Evolutionary conservation across 805 yeast species (phyloP).

Genomic region (Kodamaea hsintzibuensis): DNA sequence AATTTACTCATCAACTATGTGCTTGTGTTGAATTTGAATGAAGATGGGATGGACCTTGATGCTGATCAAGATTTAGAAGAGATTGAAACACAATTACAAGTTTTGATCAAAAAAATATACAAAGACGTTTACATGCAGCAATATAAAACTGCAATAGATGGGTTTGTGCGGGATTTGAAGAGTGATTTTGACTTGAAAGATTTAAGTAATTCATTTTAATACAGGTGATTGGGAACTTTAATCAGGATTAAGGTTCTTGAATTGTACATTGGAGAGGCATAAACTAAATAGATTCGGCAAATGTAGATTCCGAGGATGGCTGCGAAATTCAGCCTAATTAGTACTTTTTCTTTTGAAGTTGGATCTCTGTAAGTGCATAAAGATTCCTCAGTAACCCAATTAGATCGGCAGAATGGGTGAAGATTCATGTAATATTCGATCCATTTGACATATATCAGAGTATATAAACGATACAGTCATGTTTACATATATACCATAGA

Average conservation of each 20-base stretch:
- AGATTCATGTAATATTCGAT: too few relatives aligned
- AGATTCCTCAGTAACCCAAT: too few relatives aligned
- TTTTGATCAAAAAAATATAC: conserved; percentile 42
- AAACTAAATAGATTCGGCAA: background rate
- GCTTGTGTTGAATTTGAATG: conserved; percentile 29
- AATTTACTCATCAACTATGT: conserved; percentile 29
- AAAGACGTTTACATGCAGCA: conserved; percentile 38
- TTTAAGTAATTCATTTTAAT: conserved; percentile 34
- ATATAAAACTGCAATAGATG: conserved; percentile 43
- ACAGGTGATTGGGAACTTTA: too few relatives aligned
- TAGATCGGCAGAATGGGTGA: too few relatives aligned
- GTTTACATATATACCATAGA: too few relatives aligned
- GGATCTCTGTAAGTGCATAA: background rate
- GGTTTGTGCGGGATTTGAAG: conserved; percentile 53
- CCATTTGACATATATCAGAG: too few relatives aligned
- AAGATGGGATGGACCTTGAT: conserved; percentile 19
- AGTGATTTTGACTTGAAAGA: conserved; percentile 51
- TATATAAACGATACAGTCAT: too few relatives aligned
- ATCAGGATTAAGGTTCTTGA: too few relatives aligned
- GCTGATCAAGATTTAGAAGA: conserved; percentile 32
- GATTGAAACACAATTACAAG: conserved; percentile 32
- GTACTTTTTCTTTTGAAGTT: background rate
- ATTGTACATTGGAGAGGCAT: too few relatives aligned
- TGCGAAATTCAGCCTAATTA: background rate
- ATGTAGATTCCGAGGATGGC: background rate